Evolutionary conservation across 192 early-diverging fungal species (phyloP).

Genomic region (Chytriomyces hyalinus): DNA sequence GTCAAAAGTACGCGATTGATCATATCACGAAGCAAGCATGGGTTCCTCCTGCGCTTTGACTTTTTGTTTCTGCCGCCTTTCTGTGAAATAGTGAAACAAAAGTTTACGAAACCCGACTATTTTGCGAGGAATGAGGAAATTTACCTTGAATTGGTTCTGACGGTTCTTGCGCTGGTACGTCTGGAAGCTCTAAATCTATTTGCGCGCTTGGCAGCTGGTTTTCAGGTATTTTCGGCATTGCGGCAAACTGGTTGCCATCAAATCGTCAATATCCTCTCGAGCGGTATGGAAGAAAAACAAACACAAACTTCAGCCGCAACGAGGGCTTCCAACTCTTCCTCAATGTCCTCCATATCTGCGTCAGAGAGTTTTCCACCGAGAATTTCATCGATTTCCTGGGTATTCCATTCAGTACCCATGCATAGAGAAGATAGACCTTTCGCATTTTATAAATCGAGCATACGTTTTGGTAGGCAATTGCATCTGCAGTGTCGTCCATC

Average conservation of each 20-base stretch:
- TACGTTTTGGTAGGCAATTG: conserved; percentile 93
- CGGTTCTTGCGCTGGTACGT: conserved; percentile 28
- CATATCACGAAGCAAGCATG: not conserved
- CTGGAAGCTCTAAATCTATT: conserved; percentile 9
- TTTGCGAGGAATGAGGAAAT: too few species aligned
- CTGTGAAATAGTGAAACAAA: too few species aligned
- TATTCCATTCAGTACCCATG: not conserved
- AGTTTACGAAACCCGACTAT: too few species aligned
- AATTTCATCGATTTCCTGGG: conserved; percentile 80
- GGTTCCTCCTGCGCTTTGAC: not conserved
- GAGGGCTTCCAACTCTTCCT: conserved; percentile 78
- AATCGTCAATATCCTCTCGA: not conserved
- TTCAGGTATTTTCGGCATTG: conserved; percentile 18
- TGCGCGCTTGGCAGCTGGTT: not conserved
- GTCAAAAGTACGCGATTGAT: not conserved
- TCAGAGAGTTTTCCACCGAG: conserved; percentile 43
- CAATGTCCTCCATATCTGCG: conserved; percentile 50
- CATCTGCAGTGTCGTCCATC: conserved; percentile 96
- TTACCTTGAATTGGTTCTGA: not conserved
- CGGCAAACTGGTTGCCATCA: not conserved
- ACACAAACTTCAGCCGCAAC: conserved; percentile 51
- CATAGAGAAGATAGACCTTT: not conserved
- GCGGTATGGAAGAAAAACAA: not conserved
- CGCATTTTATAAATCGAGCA: conserved; percentile 1
- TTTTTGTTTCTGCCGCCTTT: not conserved